phyloP scores from a whole-genome alignment of 495 filamentous ascomycete genomes.

The Evernia prunastri region DNA sequence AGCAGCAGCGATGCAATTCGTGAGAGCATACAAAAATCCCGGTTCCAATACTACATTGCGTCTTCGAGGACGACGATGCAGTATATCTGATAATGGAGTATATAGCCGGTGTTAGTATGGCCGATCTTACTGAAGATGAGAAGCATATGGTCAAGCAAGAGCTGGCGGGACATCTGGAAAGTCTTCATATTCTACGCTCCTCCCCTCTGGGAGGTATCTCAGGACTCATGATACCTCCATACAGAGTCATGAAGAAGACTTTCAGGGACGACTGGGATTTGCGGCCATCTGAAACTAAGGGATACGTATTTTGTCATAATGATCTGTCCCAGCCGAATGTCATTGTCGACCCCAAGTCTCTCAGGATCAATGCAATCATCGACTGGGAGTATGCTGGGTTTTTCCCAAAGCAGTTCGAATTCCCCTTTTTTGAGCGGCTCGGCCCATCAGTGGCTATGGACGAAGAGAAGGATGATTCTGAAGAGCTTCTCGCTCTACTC shows the following conservation, averaged over 20 bases:
- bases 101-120: slow-evolving; percentile 1
- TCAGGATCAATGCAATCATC: slow-evolving; percentile 33
- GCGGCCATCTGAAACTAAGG: slow-evolving; percentile 5
- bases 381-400: slow-evolving; percentile 37
- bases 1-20: slow-evolving; percentile 4
- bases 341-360: slow-evolving; percentile 31
- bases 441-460: slow-evolving; percentile 36
- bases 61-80: slow-evolving; percentile 5
- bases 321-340: slow-evolving; percentile 33
- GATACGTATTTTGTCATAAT: slow-evolving; percentile 35
- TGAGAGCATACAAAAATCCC: slow-evolving; percentile 1
- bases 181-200: slow-evolving; percentile 11
- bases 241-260: slow-evolving; percentile 8
- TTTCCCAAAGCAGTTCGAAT: slow-evolving; percentile 29
- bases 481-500: slow-evolving; percentile 82
- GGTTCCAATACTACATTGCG: slow-evolving; percentile 4
- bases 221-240: slow-evolving; percentile 16
- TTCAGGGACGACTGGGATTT: slow-evolving; percentile 4
- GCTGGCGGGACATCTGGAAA: slow-evolving; percentile 18
- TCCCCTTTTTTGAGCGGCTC: slow-evolving; percentile 24
- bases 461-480: slow-evolving; percentile 87
- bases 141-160: slow-evolving; percentile 16
- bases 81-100: slow-evolving; percentile 1
- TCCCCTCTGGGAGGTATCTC: slow-evolving; percentile 12
- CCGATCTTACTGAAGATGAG: slow-evolving; percentile 9